Evolutionary conservation across 768 basidiomycete genomes (phyloP).

Genomic region (Cystofilobasidium bisporidii): DNA sequence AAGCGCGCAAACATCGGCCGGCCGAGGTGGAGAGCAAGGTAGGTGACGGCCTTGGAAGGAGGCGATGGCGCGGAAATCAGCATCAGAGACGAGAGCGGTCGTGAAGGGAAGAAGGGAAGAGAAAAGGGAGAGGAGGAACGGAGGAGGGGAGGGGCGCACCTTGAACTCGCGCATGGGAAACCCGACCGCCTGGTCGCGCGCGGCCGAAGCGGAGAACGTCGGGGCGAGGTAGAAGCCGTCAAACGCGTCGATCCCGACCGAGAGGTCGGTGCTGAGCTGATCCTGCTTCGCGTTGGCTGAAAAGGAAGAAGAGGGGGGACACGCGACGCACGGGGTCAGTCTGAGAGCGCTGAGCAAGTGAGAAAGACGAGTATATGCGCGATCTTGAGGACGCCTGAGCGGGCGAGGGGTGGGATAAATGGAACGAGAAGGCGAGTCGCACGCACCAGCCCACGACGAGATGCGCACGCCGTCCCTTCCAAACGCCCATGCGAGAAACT

Average conservation of each 20-base stretch:
- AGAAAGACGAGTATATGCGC: no score
- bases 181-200: not conserved
- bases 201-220: not conserved
- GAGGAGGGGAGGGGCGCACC: not conserved
- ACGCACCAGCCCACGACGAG: not conserved
- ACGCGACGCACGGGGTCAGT: no score
- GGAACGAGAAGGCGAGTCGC: not conserved
- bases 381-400: not conserved
- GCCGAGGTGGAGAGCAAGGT: not conserved
- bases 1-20: not conserved
- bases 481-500: conserved; percentile 1
- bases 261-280: not conserved
- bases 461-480: not conserved
- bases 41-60: not conserved
- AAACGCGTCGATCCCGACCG: not conserved
- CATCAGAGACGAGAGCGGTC: no score
- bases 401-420: not conserved
- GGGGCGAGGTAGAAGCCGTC: not conserved
- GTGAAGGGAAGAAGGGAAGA: not conserved
- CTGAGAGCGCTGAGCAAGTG: no score
- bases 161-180: conserved; percentile 9
- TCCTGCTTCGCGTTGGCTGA: not conserved
- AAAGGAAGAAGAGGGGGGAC: no score
- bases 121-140: not conserved
- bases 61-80: no score